These are phyloP conservation scores for Balamuthia mandrillaris DNA, from an alignment of 208 protist genomes.

Conservation along the genomic window DNA sequence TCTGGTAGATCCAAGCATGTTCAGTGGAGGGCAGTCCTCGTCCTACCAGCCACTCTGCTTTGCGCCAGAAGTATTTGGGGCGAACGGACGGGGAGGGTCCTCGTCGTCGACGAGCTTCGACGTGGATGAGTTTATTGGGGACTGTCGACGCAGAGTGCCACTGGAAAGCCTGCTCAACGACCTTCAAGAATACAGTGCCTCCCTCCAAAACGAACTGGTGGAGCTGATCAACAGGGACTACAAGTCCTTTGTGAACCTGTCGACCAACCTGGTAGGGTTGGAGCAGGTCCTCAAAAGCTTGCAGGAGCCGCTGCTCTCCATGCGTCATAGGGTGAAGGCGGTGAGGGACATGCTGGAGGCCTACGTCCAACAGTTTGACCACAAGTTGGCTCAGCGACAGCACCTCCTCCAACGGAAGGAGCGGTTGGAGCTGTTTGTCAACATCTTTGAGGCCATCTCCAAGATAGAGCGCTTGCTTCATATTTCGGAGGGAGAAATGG, in stretches of 20 bases:
- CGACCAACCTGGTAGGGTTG: slow-evolving; percentile 29
- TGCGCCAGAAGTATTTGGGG: too few relatives aligned
- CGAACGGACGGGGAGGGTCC: not conserved
- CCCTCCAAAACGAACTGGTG: slow-evolving; percentile 25
- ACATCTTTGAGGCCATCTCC: slow-evolving; percentile 21
- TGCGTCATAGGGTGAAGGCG: not conserved
- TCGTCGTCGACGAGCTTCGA: not conserved
- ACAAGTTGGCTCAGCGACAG: not conserved
- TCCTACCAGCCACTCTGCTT: slow-evolving; percentile 35
- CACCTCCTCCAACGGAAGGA: not conserved
- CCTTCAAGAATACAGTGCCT: slow-evolving; percentile 12
- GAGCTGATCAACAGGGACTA: slow-evolving; percentile 27
- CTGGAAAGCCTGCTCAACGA: slow-evolving; percentile 34
- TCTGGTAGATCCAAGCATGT: too few relatives aligned
- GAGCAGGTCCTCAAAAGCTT: slow-evolving; percentile 3
- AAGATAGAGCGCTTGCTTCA: slow-evolving; percentile 30
- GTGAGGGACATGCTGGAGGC: not conserved
- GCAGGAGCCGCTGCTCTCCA: not conserved
- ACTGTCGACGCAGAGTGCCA: slow-evolving; percentile 1
- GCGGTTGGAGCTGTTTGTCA: slow-evolving; percentile 27
- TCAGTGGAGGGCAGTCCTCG: too few relatives aligned
- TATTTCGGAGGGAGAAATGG: not conserved
- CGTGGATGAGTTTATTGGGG: slow-evolving; percentile 24
- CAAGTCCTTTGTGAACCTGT: slow-evolving; percentile 29
- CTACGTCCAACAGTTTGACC: not conserved